phyloP scores from a whole-genome alignment of 352 stramenopile genomes.

The Phytophthora chlamydospora region DNA sequence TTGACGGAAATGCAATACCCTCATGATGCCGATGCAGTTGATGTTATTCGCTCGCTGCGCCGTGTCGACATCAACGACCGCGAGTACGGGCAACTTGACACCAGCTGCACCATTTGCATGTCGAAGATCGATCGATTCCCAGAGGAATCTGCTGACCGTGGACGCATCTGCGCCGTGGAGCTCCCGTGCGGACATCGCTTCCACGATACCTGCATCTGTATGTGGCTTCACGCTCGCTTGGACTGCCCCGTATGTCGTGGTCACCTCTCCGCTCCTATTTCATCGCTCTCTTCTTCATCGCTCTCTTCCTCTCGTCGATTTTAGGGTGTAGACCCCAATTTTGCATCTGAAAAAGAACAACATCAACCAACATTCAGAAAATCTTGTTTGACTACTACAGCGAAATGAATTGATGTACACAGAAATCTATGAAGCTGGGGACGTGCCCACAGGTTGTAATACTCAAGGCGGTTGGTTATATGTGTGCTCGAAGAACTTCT shows the following conservation, averaged over 20 bases:
- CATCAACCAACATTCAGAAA: too few relatives aligned
- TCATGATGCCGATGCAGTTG: slow-evolving; percentile 46
- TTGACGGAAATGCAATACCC: slow-evolving; percentile 60
- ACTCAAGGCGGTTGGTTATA: background rate
- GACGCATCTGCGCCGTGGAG: slow-evolving; percentile 22
- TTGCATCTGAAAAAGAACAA: too few relatives aligned
- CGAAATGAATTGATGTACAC: too few relatives aligned
- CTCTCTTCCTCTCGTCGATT: slow-evolving; percentile 17
- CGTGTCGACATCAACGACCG: slow-evolving; percentile 26
- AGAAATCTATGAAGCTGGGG: too few relatives aligned
- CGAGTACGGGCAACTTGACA: background rate
- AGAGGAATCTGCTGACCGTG: slow-evolving; percentile 19
- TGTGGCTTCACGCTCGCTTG: slow-evolving; percentile 66
- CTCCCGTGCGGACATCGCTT: slow-evolving; percentile 73
- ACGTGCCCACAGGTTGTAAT: too few relatives aligned
- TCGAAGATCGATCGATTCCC: slow-evolving; percentile 18
- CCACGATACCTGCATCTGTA: slow-evolving; percentile 75
- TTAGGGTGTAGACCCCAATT: background rate
- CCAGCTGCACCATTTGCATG: slow-evolving; percentile 72
- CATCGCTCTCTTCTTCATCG: slow-evolving; percentile 6
- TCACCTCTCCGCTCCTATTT: slow-evolving; percentile 17
- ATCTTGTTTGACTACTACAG: too few relatives aligned
- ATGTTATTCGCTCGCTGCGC: slow-evolving; percentile 53
- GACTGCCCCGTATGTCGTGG: slow-evolving; percentile 71
- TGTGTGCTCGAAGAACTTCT: slow-evolving; percentile 32